Percentiles rank a stretch among this genome's conserved stretches.
Evolutionary conservation across 2,329 filamentous ascomycete genomes (phyloP).

Genomic region (Dactylonectria estremocensis): DNA sequence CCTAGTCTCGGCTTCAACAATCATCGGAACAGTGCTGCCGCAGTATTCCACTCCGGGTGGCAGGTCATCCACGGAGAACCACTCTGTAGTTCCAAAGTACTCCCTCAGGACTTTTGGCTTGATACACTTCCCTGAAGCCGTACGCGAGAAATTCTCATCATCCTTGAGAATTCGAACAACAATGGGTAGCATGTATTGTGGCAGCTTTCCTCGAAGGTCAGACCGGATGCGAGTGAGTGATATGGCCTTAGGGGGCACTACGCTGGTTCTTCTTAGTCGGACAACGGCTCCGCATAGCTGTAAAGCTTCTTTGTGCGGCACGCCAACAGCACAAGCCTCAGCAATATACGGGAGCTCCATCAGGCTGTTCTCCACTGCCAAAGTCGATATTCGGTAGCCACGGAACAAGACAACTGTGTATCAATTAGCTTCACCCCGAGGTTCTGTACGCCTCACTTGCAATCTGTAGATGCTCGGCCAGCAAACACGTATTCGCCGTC

Average conservation of each 20-base stretch:
- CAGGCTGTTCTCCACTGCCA: slow-evolving; percentile 37
- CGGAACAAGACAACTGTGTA: slow-evolving; percentile 27
- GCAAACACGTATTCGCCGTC: slow-evolving; percentile 41
- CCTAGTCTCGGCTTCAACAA: too few relatives aligned
- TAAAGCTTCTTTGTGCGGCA: slow-evolving; percentile 39
- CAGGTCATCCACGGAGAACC: too few relatives aligned
- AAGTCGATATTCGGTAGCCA: slow-evolving; percentile 30
- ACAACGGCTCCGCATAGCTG: slow-evolving; percentile 42
- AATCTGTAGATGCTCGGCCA: slow-evolving; percentile 38
- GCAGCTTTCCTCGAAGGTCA: slow-evolving; percentile 31
- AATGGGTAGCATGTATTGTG: slow-evolving; percentile 35
- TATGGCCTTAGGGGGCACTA: not conserved
- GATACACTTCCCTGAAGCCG: too few relatives aligned
- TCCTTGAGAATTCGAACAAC: slow-evolving; percentile 33
- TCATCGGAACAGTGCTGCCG: too few relatives aligned
- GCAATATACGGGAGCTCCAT: slow-evolving; percentile 38
- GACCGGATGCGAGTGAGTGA: slow-evolving; percentile 27
- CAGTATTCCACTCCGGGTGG: too few relatives aligned
- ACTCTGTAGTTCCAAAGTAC: too few relatives aligned
- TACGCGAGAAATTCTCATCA: too few relatives aligned
- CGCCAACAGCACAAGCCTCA: slow-evolving; percentile 38
- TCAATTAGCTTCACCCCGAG: too few relatives aligned
- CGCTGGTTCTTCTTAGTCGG: slow-evolving; percentile 14
- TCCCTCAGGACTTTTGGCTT: too few relatives aligned
- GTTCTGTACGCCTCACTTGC: slow-evolving; percentile 19